These are phyloP conservation scores for Drechmeria coniospora DNA, from an alignment of 2,329 filamentous ascomycete genomes.

Conservation along the genomic window DNA sequence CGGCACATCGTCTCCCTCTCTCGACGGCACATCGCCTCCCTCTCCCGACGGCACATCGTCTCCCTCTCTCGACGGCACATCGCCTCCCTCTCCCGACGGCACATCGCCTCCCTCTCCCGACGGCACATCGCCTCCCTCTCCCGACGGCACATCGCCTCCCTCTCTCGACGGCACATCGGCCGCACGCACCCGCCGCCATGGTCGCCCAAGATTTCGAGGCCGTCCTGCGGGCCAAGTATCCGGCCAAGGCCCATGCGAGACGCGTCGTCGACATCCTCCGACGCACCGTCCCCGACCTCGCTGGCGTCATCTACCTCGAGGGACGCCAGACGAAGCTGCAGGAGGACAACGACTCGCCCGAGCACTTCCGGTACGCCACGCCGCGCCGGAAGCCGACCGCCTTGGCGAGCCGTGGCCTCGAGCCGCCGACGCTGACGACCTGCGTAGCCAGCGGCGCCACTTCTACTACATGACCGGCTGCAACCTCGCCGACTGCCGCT, in stretches of 20 bases:
- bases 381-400: background rate
- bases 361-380: slow-evolving; percentile 54
- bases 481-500: slow-evolving; percentile 62
- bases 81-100: too few species aligned
- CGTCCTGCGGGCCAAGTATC: slow-evolving; percentile 50
- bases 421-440: background rate
- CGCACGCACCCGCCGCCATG: slow-evolving; percentile 11
- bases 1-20: too few species aligned
- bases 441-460: slow-evolving; percentile 61
- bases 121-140: too few species aligned
- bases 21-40: too few species aligned
- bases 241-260: slow-evolving; percentile 74
- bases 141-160: too few species aligned
- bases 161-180: too few species aligned
- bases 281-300: slow-evolving; percentile 44
- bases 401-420: background rate
- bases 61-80: too few species aligned
- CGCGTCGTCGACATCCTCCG: slow-evolving; percentile 70
- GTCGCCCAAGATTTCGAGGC: slow-evolving; percentile 29
- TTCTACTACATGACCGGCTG: slow-evolving; percentile 93
- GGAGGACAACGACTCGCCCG: slow-evolving; percentile 77
- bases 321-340: slow-evolving; percentile 65
- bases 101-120: too few species aligned
- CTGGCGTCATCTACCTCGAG: slow-evolving; percentile 75
- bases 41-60: too few species aligned